A percentile compares a stretch with the other conserved stretches of the same genome.
Evolutionary conservation across 441 rosid genomes (phyloP).

Genomic region (Populus hybrid): DNA sequence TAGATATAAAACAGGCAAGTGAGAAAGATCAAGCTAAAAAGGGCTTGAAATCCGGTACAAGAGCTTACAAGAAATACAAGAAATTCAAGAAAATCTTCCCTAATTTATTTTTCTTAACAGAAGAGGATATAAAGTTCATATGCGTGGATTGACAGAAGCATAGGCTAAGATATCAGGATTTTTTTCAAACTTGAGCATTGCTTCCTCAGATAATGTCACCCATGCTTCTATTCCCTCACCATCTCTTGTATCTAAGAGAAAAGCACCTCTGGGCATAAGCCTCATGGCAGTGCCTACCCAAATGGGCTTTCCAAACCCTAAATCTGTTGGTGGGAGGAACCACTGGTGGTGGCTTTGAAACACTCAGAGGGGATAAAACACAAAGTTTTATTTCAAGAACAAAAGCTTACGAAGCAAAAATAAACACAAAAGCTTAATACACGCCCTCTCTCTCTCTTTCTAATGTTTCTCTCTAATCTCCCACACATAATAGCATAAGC

Average conservation of each 20-base stretch:
- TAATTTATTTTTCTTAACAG: too few species aligned
- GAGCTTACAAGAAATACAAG: too few species aligned
- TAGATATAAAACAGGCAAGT: not conserved
- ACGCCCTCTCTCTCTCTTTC: too few species aligned
- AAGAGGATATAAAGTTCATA: not conserved
- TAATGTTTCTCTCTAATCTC: too few species aligned
- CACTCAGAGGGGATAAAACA: too few species aligned
- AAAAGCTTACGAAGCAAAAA: too few species aligned
- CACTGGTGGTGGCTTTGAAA: too few species aligned
- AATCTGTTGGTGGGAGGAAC: too few species aligned
- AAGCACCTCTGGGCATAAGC: not conserved
- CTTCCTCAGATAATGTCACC: slow-evolving; percentile 19
- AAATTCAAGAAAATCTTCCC: not conserved
- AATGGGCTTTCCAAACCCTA: slow-evolving; percentile 31
- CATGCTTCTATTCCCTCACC: slow-evolving; percentile 37
- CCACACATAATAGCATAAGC: too few species aligned
- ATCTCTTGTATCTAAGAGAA: not conserved
- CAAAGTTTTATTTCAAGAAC: too few species aligned
- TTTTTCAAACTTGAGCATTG: slow-evolving; percentile 21
- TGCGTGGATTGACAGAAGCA: slow-evolving; percentile 9
- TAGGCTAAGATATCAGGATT: slow-evolving; percentile 16
- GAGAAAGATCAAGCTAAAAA: not conserved
- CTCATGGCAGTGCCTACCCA: slow-evolving; percentile 10
- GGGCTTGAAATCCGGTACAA: not conserved
- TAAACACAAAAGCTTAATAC: too few species aligned